phyloP scores from a whole-genome alignment of 2,329 filamentous ascomycete genomes.

The Aspergillus sp. region DNA sequence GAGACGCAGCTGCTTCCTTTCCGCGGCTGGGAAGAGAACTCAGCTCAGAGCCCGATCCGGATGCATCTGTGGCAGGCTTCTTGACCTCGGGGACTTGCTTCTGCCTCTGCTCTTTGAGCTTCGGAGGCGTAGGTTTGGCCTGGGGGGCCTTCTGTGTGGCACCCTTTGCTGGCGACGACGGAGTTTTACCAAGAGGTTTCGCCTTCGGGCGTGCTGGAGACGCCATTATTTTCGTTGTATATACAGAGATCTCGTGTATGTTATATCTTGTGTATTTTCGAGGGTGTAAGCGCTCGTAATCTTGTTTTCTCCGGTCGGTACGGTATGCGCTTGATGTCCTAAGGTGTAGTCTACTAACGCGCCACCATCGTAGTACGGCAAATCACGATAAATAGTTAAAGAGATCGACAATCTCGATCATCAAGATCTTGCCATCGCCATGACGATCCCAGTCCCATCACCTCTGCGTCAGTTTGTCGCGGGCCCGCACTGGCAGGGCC shows the following conservation, averaged over 20 bases:
- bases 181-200: not conserved
- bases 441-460: not conserved
- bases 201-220: not conserved
- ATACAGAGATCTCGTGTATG: not conserved
- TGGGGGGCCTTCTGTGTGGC: not conserved
- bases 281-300: not conserved
- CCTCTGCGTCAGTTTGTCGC: not conserved
- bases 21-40: not conserved
- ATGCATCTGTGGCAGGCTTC: not conserved
- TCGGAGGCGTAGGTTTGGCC: not conserved
- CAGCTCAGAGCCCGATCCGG: not conserved
- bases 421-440: not conserved
- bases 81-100: not conserved
- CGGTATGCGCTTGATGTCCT: not conserved
- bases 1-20: not conserved
- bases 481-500: not conserved
- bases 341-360: not conserved
- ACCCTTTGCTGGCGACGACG: not conserved
- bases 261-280: not conserved
- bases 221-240: not conserved
- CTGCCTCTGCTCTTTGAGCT: not conserved
- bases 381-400: not conserved
- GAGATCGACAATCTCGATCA: not conserved
- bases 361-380: not conserved
- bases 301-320: not conserved